Evolutionary conservation across 2,329 filamentous ascomycete genomes (phyloP), one percentile per base, ranked within the genome.

Genomic region (Aotearoamyces nothofagi): DNA sequence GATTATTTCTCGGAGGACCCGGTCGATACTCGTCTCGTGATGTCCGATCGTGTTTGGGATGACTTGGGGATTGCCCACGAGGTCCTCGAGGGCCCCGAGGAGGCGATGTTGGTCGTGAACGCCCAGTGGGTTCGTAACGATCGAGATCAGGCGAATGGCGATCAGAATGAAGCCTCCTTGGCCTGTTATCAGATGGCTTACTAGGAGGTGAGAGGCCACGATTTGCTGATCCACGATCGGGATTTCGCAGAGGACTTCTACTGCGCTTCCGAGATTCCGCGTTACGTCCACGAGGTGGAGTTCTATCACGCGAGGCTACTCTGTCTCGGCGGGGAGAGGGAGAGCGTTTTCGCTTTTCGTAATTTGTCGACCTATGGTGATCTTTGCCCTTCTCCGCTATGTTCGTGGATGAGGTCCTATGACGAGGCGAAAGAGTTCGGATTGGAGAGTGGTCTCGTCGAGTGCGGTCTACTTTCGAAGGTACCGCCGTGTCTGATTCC

Each of bases 11-110:
- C 19, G 41, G 40, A 9, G 29, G 23, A 14, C 25, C 31, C 9
- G 41, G 36, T 24, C 33, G 42, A 36, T 38, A 42, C 17, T 50
- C 46, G 44, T 43, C 43, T 39, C 38, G 38, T 17, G 36, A 31
- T 24, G 22, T 24, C 20, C 38, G 33, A 10, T 36, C 35, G 23
- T 34, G 35, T 30, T 35, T 39, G 42, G 22, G 45, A 47, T 14
- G 35, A 36, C 13, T 36, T 39, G 32, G 39, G 29, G 27, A 20
- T 24, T 25, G 26, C 33, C 27, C 40, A 38, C n/a, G 41, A 35
- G 5, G 36, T 40, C 31, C 42, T 37, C 17, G 39, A 35, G 16
- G 41, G 14, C 16, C 29, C 38, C n/a, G n/a, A 31, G 39, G 40
- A 20, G 47, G 47, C 9, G 47, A 50, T 26, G 33, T 27, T 25